These are phyloP conservation scores for Lactifluus subvellereus DNA, from an alignment of 768 basidiomycete genomes.

Conservation along the genomic window DNA sequence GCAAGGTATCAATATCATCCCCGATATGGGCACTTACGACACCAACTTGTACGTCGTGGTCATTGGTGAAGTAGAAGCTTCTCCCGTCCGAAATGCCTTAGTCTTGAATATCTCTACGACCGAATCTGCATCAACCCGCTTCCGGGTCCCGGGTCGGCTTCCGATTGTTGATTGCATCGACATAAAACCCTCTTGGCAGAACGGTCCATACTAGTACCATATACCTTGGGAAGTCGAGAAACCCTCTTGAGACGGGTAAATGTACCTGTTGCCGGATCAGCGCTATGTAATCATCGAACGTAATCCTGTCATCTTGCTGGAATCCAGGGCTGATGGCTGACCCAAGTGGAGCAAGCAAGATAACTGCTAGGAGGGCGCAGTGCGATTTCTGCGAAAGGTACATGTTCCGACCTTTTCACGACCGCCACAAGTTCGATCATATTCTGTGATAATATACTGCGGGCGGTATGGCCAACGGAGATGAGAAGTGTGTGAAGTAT, in stretches of 20 bases:
- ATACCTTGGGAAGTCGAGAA: constrained; percentile 40
- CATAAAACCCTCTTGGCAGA: constrained; percentile 48
- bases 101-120: constrained; percentile 66
- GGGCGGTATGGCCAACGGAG: too few species aligned
- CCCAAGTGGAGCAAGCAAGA: constrained; percentile 54
- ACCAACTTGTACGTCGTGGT: constrained; percentile 51
- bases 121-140: constrained; percentile 57
- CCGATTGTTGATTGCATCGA: constrained; percentile 71
- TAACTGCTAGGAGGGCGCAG: constrained; percentile 57
- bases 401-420: too few species aligned
- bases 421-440: too few species aligned
- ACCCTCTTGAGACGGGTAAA: constrained; percentile 39
- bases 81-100: constrained; percentile 53
- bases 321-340: constrained; percentile 45
- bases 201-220: constrained; percentile 65
- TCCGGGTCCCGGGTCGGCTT: constrained; percentile 40
- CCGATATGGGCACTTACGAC: constrained; percentile 36
- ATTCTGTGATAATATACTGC: too few species aligned
- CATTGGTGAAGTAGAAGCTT: constrained; percentile 68
- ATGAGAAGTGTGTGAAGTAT: too few species aligned
- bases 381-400: constrained; percentile 41
- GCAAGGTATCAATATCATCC: too few species aligned
- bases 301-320: constrained; percentile 41
- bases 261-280: constrained; percentile 41
- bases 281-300: constrained; percentile 50